phyloP scores from a whole-genome alignment of 2,329 filamentous ascomycete genomes.

The Fusarium transvaalense region DNA sequence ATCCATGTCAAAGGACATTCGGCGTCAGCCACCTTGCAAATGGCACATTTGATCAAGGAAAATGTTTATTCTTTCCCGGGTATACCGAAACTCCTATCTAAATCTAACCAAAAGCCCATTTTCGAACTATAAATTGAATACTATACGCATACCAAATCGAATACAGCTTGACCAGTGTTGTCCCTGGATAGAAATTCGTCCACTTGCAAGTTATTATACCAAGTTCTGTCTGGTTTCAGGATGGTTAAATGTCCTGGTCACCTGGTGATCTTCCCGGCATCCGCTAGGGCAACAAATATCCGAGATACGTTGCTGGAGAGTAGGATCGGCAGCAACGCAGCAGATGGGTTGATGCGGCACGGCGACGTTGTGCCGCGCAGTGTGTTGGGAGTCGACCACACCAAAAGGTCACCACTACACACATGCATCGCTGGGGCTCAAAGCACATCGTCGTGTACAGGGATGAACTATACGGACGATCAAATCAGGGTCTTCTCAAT shows the following conservation, averaged over 20 bases:
- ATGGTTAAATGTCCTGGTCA: too few relatives aligned
- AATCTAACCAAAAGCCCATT: constrained; percentile 26
- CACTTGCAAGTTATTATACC: background rate
- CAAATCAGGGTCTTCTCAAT: constrained; percentile 62
- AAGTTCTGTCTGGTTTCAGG: background rate
- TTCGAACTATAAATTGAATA: background rate
- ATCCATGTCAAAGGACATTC: constrained; percentile 4
- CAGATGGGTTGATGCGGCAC: background rate
- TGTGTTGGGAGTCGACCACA: background rate
- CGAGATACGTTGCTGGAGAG: background rate
- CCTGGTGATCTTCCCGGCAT: background rate
- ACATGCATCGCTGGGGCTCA: background rate
- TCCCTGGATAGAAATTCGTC: background rate
- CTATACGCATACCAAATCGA: background rate
- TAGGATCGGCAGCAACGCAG: background rate
- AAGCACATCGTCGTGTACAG: constrained; percentile 1
- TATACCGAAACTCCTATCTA: constrained; percentile 42
- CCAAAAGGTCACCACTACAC: constrained; percentile 8
- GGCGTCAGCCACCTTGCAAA: background rate
- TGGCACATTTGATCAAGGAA: background rate
- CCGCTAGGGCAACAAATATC: background rate
- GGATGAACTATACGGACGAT: constrained; percentile 19
- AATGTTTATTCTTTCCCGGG: constrained; percentile 33
- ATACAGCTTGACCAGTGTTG: background rate
- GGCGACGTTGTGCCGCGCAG: background rate